Evolutionary conservation across 208 protist genomes (phyloP), one percentile per base, ranked within the genome.

Genomic region (Entamoeba moshkovskii): DNA sequence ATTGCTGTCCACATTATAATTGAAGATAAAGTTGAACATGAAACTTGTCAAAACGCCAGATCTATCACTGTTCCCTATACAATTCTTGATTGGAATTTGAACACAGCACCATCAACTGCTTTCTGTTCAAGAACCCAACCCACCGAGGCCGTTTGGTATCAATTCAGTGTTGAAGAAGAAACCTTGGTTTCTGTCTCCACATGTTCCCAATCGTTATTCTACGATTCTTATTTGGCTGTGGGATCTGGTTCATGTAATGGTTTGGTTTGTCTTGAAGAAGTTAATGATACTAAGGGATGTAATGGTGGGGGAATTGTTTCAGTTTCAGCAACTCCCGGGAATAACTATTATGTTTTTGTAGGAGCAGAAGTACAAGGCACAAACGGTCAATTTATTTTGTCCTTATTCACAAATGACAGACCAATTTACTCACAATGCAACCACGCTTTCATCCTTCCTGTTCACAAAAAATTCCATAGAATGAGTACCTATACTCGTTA

Each of bases 281-380:
- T 38, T 38, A 38, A 73, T 38, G 29, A 25, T 42, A 42, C 59
- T n/a, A 73, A 8, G 8, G 59, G 59, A 73, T 73, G 59, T 73
- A 73, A 42, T 25, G n/a, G 59, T n/a, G 59, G 59, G 8, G 59
- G 59, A 11, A n/a, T 11, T 73, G 59, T 38, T 73, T n/a, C n/a
- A n/a, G 8, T 73, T 25, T n/a, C 6, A 42, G 59, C n/a, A 25
- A 5, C 6, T n/a, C 59, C 59, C 11, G 29, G n/a, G 22, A 73
- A 73, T 38, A 73, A 73, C 6, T 73, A 73, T 73, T 73, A 73
- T 73, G 59, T 73, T 73, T 73, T 73, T 73, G 59, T 73, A n/a
- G 59, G 59, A 38, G n/a, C 29, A n/a, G 29, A 73, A 73, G 29
- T 8, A 11, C 18, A 25, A 73, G n/a, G n/a, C 6, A 38, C n/a